phyloP scores from a whole-genome alignment of 768 basidiomycete species.

The Chalciporus chontae region DNA sequence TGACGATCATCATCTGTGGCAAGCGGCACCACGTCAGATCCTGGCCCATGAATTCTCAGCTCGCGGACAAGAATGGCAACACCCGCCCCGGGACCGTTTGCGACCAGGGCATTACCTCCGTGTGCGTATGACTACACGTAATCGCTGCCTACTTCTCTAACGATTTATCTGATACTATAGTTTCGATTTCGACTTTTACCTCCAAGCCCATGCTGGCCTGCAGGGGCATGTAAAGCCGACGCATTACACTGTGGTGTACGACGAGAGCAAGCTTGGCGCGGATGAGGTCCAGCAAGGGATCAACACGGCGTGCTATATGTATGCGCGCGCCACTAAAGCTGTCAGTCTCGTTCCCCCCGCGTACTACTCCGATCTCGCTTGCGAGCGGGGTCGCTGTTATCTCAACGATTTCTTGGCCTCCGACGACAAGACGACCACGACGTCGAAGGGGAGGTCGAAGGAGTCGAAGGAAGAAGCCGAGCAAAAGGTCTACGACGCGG shows the following conservation, averaged over 20 bases:
- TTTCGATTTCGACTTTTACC: slow-evolving; percentile 64
- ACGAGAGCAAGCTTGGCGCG: slow-evolving; percentile 65
- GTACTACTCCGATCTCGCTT: slow-evolving; percentile 80
- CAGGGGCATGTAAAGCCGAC: slow-evolving; percentile 71
- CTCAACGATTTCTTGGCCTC: slow-evolving; percentile 65
- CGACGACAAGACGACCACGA: slow-evolving; percentile 45
- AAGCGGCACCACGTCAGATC: slow-evolving; percentile 62
- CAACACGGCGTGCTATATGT: slow-evolving; percentile 67
- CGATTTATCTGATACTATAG: slow-evolving; percentile 25
- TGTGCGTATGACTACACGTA: slow-evolving; percentile 36
- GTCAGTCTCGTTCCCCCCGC: slow-evolving; percentile 80
- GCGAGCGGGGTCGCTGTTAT: slow-evolving; percentile 75
- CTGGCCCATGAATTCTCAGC: slow-evolving; percentile 48
- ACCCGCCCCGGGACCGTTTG: slow-evolving; percentile 78
- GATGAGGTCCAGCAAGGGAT: slow-evolving; percentile 75
- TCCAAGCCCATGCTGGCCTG: slow-evolving; percentile 72
- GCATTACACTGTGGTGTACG: slow-evolving; percentile 78
- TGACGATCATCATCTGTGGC: slow-evolving; percentile 80
- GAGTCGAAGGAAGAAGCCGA: slow-evolving; percentile 29
- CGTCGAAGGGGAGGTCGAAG: slow-evolving; percentile 33
- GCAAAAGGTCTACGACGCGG: slow-evolving; percentile 17
- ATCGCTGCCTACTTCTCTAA: slow-evolving; percentile 6
- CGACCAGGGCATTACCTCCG: slow-evolving; percentile 71
- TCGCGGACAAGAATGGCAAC: slow-evolving; percentile 67
- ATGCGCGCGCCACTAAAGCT: slow-evolving; percentile 79